Conservation (phyloP, 495 filamentous ascomycete species). For the Evansstolkia leycettana region DNA sequence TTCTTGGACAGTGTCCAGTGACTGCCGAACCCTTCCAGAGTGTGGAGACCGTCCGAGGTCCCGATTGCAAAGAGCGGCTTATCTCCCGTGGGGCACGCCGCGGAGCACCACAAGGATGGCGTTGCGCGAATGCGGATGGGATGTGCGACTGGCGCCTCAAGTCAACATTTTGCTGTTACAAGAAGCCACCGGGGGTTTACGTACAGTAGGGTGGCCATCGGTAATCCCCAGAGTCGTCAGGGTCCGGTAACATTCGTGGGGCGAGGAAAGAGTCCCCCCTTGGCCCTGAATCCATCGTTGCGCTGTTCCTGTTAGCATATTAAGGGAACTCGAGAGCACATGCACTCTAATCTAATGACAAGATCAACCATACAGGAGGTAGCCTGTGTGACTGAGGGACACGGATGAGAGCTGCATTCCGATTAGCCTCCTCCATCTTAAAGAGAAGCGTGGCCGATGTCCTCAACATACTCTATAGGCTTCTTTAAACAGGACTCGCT, state of each 20-base stretch:
- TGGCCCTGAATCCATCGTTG: slow-evolving; percentile 28
- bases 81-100: slow-evolving; percentile 17
- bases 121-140: slow-evolving; percentile 18
- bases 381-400: slow-evolving; percentile 27
- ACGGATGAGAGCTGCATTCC: slow-evolving; percentile 23
- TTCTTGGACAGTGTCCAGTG: slow-evolving; percentile 23
- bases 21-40: slow-evolving; percentile 16
- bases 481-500: slow-evolving; percentile 23
- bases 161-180: too few relatives aligned
- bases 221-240: slow-evolving; percentile 23
- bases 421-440: background rate
- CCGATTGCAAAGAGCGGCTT: slow-evolving; percentile 27
- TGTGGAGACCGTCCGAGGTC: slow-evolving; percentile 29
- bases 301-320: slow-evolving; percentile 14
- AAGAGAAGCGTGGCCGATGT: background rate
- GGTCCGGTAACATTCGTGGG: slow-evolving; percentile 21
- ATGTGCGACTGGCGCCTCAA: slow-evolving; percentile 13
- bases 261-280: slow-evolving; percentile 24
- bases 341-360: too few relatives aligned
- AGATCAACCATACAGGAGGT: slow-evolving; percentile 19
- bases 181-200: slow-evolving; percentile 2
- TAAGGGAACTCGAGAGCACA: background rate
- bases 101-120: slow-evolving; percentile 25
- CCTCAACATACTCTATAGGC: slow-evolving; percentile 17
- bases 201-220: slow-evolving; percentile 19